Evolutionary conservation across 495 filamentous ascomycete species (phyloP).

Genomic region (Xylaria curta): DNA sequence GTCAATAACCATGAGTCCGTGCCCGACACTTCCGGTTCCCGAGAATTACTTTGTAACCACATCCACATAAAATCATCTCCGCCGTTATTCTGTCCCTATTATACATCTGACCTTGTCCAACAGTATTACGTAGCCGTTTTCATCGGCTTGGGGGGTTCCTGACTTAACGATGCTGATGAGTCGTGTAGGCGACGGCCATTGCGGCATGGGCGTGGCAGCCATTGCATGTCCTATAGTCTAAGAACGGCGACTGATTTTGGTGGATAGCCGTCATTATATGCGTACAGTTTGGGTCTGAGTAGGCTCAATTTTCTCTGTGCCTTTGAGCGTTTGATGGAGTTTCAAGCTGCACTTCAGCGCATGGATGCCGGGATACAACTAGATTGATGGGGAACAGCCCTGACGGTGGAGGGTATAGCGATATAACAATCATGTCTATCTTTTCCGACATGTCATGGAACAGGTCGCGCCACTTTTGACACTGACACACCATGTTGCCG

Average conservation of each 20-base stretch:
- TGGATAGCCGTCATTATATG: background rate
- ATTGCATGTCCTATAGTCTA: background rate
- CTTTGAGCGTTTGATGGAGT: background rate
- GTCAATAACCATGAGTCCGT: no score
- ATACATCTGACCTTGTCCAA: no score
- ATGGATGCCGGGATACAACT: background rate
- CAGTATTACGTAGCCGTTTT: no score
- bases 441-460: background rate
- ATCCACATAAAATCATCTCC: no score
- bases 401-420: background rate
- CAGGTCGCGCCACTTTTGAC: no score
- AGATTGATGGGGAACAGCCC: background rate
- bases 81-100: no score
- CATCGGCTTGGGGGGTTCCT: background rate
- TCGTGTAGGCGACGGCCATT: background rate
- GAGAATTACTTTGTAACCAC: no score
- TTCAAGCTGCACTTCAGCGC: background rate
- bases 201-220: background rate
- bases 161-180: background rate
- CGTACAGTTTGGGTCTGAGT: background rate
- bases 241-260: background rate
- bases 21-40: no score
- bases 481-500: no score
- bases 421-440: background rate
- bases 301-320: background rate